A percentile compares a stretch with the other conserved stretches of the same genome.
Evolutionary conservation across 345 rosid species (phyloP).

Genomic region (Eucalyptus fibrosa): DNA sequence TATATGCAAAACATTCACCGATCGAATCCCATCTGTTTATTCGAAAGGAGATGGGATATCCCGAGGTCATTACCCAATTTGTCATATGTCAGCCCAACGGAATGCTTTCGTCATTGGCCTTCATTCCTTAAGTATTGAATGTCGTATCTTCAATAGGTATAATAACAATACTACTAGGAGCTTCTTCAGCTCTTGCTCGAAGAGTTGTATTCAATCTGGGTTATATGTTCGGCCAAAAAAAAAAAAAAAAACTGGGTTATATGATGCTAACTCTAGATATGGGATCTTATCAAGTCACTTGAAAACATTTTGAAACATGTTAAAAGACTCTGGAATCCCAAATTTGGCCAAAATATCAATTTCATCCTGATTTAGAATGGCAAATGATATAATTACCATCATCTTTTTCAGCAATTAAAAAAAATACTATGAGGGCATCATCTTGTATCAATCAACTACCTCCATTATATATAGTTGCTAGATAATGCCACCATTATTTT

Average conservation of each 20-base stretch:
- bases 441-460: not conserved
- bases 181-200: not conserved
- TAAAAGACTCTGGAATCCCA: not conserved
- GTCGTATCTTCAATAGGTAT: not conserved
- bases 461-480: too few species aligned
- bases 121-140: too few species aligned
- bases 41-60: not conserved
- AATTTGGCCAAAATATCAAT: not conserved
- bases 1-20: not conserved
- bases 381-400: too few species aligned
- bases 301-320: too few species aligned
- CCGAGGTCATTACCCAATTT: not conserved
- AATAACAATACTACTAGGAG: not conserved
- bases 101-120: not conserved
- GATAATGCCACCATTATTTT: not conserved
- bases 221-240: too few species aligned
- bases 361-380: not conserved
- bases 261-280: not conserved
- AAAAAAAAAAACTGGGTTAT: not conserved
- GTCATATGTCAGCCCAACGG: not conserved
- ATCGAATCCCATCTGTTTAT: not conserved
- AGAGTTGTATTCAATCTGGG: accelerated
- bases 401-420: not conserved
- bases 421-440: not conserved
- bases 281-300: not conserved